Conservation (phyloP, 495 filamentous ascomycete species). For the Penicillium macrosclerotiorum region DNA sequence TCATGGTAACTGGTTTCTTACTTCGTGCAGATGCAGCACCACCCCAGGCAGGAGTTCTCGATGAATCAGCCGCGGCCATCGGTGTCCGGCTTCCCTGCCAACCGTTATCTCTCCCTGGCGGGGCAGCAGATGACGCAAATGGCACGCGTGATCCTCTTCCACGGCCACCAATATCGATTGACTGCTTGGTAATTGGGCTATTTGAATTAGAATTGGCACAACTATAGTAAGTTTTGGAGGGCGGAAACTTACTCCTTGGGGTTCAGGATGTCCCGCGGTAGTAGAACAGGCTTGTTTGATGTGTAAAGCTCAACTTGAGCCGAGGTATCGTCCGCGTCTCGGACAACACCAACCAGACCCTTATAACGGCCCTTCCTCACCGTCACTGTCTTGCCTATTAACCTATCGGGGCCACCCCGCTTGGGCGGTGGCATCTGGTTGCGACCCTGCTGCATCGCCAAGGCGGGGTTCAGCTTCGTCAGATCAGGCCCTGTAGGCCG, state of each 20-base stretch:
- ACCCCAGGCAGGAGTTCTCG: conserved; percentile 72
- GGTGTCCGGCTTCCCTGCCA: conserved; percentile 70
- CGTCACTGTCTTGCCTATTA: conserved; percentile 86
- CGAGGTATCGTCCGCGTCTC: conserved; percentile 79
- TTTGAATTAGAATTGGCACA: not conserved
- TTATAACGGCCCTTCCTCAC: conserved; percentile 84
- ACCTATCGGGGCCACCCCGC: conserved; percentile 76
- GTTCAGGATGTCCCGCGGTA: conserved; percentile 71
- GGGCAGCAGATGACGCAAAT: conserved; percentile 36
- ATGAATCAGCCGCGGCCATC: conserved; percentile 53
- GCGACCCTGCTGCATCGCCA: conserved; percentile 54
- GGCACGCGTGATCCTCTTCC: conserved; percentile 53
- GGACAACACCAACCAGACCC: conserved; percentile 90
- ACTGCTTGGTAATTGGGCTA: conserved; percentile 65
- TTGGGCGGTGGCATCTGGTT: conserved; percentile 74
- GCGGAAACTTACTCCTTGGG: conserved; percentile 68
- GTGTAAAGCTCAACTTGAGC: conserved; percentile 91
- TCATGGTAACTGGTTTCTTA: too few species aligned
- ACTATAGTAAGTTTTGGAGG: not conserved
- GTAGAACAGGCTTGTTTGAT: conserved; percentile 80
- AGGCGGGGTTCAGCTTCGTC: conserved; percentile 86
- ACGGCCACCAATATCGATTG: conserved; percentile 64
- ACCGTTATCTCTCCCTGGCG: conserved; percentile 28
- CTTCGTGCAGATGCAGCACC: conserved; percentile 46
- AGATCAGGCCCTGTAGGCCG: conserved; percentile 72